Conservation (phyloP, 2,329 filamentous ascomycete genomes). For the Penicillium palitans region DNA sequence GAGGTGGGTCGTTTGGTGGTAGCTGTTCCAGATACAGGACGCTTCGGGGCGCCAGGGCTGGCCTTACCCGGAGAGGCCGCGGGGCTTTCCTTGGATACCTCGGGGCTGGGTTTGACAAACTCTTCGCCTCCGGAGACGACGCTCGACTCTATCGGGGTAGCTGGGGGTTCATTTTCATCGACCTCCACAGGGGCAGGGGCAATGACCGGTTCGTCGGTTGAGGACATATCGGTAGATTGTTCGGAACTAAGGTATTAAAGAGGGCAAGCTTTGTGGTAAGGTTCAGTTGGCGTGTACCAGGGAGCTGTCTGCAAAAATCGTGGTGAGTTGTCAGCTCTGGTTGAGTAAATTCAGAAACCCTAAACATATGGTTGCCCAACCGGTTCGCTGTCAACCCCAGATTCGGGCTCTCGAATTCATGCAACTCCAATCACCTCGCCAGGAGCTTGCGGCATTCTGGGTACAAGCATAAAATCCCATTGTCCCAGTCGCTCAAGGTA, state of each 20-base stretch:
- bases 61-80: constrained; percentile 38
- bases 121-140: constrained; percentile 38
- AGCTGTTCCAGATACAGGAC: constrained; percentile 37
- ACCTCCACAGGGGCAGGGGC: constrained; percentile 23
- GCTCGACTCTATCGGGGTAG: constrained; percentile 37
- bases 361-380: neutral
- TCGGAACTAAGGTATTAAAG: constrained; percentile 5
- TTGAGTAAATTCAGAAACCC: neutral
- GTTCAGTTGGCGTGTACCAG: constrained; percentile 2
- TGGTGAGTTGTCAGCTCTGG: constrained; percentile 1
- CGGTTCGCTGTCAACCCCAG: neutral
- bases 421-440: neutral
- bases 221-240: constrained; percentile 32
- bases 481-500: neutral
- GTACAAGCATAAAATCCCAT: neutral
- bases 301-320: neutral
- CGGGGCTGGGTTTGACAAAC: constrained; percentile 37
- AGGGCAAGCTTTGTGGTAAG: neutral
- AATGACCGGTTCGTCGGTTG: constrained; percentile 35
- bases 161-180: constrained; percentile 34
- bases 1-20: constrained; percentile 40
- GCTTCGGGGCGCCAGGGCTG: constrained; percentile 33
- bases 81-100: constrained; percentile 37
- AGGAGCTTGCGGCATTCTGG: neutral
- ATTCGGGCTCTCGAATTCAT: neutral